A percentile compares a stretch with the other conserved stretches of the same genome.
Evolutionary conservation across 73 alveolate genomes (phyloP).

Genomic region (Blepharisma stoltei): DNA sequence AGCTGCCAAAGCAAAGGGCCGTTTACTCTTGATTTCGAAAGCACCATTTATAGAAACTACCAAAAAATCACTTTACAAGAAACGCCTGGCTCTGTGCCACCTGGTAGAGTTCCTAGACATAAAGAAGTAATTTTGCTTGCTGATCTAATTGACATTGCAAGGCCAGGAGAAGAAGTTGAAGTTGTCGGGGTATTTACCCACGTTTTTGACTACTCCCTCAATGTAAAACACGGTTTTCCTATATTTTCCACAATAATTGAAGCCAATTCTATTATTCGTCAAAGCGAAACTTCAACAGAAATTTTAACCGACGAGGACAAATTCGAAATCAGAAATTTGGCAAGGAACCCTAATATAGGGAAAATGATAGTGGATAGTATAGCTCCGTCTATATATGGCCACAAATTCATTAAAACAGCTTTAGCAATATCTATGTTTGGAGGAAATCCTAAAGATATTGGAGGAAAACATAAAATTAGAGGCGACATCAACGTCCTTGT

Average conservation of each 20-base stretch:
- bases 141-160: slow-evolving; percentile 96
- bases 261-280: slow-evolving; percentile 91
- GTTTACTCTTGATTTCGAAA: slow-evolving; percentile 77
- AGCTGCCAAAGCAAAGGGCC: slow-evolving; percentile 96
- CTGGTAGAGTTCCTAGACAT: slow-evolving; percentile 99
- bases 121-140: slow-evolving; percentile 94
- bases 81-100: slow-evolving; percentile 99
- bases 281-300: slow-evolving; percentile 79
- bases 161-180: slow-evolving; percentile 99
- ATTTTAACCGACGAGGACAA: slow-evolving; percentile 92
- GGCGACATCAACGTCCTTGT: slow-evolving; percentile 99
- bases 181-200: slow-evolving; percentile 90
- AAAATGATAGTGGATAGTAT: slow-evolving; percentile 82
- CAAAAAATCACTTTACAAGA: slow-evolving; percentile 97
- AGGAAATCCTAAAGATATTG: slow-evolving; percentile 96
- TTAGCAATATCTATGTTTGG: slow-evolving; percentile 91
- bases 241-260: slow-evolving; percentile 91
- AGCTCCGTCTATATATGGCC: slow-evolving; percentile 99
- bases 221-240: slow-evolving; percentile 97
- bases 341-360: slow-evolving; percentile 88
- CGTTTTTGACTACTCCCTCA: slow-evolving; percentile 90
- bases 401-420: slow-evolving; percentile 95
- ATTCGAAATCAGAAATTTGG: slow-evolving; percentile 78
- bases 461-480: slow-evolving; percentile 99
- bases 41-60: slow-evolving; percentile 92